Base-by-base conservation (phyloP, 805 yeast species). In the Ogataea nonfermentans region DNA sequence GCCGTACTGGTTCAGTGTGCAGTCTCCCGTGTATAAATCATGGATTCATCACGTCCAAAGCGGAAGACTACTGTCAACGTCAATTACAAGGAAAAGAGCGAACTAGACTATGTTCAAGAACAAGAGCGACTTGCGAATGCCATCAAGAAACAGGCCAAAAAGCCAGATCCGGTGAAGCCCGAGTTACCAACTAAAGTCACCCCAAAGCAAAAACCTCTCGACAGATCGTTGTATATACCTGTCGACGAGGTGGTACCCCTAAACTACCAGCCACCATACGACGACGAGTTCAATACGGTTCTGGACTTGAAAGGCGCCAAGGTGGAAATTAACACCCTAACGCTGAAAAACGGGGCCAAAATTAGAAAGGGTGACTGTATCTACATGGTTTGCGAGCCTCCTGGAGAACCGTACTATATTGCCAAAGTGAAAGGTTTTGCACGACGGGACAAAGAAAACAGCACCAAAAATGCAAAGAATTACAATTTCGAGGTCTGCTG, bases 361-460 rank as follows among this genome's bases (percentile, higher is more conserved):
- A 43, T 76, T n/a, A 44, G 46, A 4, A 76, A 75, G 45, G 78
- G 77, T 37, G 95, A 89, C 41, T 78, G 71, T 43, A 81, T 89
- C 8, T 89, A 84, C 57, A 79, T 90, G 79, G 73, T 90, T 9
- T 79, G 93, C 47, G 96, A 88, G 59, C 96, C 96, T 1, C 88
- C 96, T 0, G 93, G 95, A 2, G 96, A 88, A 53, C 97, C 98
- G 0, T 93, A 84, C 66, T 86, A 88, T 53, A 75, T 93, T 30
- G 98, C 95, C 1, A 70, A 91, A 29, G 72, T 91, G 27, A 75
- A 86, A 70, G 93, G 90, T 11, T 87, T 89, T 49, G 70, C 68
- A 3, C 60, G 61, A 35, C 72, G 67, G 49, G 70, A 66, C 37
- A 61, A 59, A 38, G 41, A 36, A 19, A 36, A 42, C 24, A 44